Conservation (phyloP, 2,329 filamentous ascomycete species). For the Thermothelomyces thermophilus region DNA sequence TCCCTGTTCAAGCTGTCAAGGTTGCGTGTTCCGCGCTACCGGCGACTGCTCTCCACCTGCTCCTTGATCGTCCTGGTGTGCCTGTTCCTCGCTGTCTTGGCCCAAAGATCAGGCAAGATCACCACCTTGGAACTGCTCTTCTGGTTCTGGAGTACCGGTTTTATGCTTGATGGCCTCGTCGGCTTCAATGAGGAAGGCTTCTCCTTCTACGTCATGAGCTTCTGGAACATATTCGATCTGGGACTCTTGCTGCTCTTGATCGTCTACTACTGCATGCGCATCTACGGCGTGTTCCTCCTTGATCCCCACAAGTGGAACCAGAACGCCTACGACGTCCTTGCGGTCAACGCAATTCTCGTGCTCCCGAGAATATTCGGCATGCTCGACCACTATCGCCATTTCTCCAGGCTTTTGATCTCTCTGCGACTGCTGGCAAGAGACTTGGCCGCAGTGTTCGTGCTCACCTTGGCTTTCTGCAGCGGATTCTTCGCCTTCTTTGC, state of each 20-base stretch:
- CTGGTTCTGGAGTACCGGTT: slow-evolving; percentile 97
- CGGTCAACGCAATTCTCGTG: slow-evolving; percentile 81
- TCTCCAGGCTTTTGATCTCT: slow-evolving; percentile 87
- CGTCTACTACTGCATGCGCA: slow-evolving; percentile 81
- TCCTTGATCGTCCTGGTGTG: slow-evolving; percentile 80
- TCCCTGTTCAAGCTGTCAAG: slow-evolving; percentile 88
- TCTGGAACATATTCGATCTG: slow-evolving; percentile 94
- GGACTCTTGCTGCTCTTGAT: slow-evolving; percentile 82
- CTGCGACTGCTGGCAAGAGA: slow-evolving; percentile 93
- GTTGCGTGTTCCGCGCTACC: slow-evolving; percentile 82
- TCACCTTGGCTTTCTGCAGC: slow-evolving; percentile 83
- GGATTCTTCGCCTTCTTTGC: slow-evolving; percentile 96
- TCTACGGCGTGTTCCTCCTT: slow-evolving; percentile 79
- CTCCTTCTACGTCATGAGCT: slow-evolving; percentile 92
- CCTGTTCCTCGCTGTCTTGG: slow-evolving; percentile 77
- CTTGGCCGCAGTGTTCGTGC: slow-evolving; percentile 72
- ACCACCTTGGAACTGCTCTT: slow-evolving; percentile 81
- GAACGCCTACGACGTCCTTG: slow-evolving; percentile 89
- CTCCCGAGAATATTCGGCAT: slow-evolving; percentile 89
- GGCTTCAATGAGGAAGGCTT: slow-evolving; percentile 97
- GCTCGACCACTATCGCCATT: slow-evolving; percentile 91
- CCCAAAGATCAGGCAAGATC: slow-evolving; percentile 69
- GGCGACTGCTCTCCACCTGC: slow-evolving; percentile 81
- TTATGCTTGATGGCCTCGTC: slow-evolving; percentile 93
- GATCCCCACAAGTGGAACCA: slow-evolving; percentile 69